These are phyloP conservation scores for Rhodotorula kratochvilovae DNA, from an alignment of 768 basidiomycete species.

Conservation along the genomic window DNA sequence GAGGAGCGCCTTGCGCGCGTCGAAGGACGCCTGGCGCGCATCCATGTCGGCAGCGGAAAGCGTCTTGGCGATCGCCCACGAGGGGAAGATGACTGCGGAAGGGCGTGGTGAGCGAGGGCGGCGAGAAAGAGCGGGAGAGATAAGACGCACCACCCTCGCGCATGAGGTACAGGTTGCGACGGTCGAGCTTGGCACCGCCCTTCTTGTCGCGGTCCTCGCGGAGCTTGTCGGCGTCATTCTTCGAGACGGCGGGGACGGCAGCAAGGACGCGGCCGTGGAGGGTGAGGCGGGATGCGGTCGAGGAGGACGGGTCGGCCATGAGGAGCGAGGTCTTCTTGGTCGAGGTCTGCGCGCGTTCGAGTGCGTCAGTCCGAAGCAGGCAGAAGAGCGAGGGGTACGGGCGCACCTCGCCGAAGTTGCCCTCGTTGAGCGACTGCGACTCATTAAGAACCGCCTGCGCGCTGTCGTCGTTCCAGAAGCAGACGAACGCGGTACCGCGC, in stretches of 20 bases:
- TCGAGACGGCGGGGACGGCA: conserved; percentile 80
- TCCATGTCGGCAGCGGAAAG: conserved; percentile 74
- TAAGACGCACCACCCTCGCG: conserved; percentile 64
- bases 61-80: conserved; percentile 68
- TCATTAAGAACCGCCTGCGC: conserved; percentile 74
- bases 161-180: conserved; percentile 89
- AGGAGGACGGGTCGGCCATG: conserved; percentile 86
- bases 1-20: conserved; percentile 72
- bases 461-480: conserved; percentile 90
- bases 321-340: conserved; percentile 70
- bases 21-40: conserved; percentile 77
- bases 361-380: neutral
- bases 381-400: too few relatives aligned
- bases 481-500: conserved; percentile 90
- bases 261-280: conserved; percentile 89
- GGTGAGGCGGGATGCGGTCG: conserved; percentile 73
- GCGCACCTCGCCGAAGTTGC: conserved; percentile 35
- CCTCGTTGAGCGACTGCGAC: conserved; percentile 36
- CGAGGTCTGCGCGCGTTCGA: conserved; percentile 22
- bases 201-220: conserved; percentile 80
- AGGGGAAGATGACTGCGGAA: conserved; percentile 70
- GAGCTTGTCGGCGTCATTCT: conserved; percentile 79
- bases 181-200: conserved; percentile 78
- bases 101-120: neutral
- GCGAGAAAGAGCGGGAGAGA: conserved; percentile 43